These are phyloP conservation scores for Penicillium nordicum DNA, from an alignment of 2,329 filamentous ascomycete species.

Conservation along the genomic window DNA sequence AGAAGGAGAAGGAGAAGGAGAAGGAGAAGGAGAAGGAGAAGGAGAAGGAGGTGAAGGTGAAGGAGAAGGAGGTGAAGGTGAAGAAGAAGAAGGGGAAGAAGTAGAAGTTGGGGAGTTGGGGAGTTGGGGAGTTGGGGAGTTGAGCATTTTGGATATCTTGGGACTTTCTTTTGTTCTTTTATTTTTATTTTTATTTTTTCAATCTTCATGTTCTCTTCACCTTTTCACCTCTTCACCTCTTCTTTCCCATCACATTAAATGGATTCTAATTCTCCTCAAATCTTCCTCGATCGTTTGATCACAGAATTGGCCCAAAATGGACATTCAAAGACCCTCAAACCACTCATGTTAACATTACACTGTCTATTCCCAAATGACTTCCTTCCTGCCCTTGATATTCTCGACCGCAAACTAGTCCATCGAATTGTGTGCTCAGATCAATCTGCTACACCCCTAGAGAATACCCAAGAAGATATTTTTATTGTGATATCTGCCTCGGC, in stretches of 20 bases:
- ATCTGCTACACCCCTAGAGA: not conserved
- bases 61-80: not conserved
- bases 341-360: conserved; percentile 74
- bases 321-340: conserved; percentile 39
- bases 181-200: not conserved
- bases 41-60: not conserved
- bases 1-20: not conserved
- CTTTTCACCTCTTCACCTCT: too few relatives aligned
- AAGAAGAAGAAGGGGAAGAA: not conserved
- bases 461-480: conserved; percentile 46
- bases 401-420: conserved; percentile 73
- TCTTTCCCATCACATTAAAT: not conserved
- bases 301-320: conserved; percentile 19
- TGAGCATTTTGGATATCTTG: not conserved
- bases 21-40: not conserved
- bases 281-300: conserved; percentile 28
- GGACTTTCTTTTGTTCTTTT: not conserved
- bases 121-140: too few relatives aligned
- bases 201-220: not conserved
- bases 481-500: conserved; percentile 61
- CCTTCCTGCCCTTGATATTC: conserved; percentile 79
- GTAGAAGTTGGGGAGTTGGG: too few relatives aligned
- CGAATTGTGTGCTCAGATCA: conserved; percentile 40
- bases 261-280: conserved; percentile 1
- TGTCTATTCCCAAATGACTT: conserved; percentile 77